phyloP scores from a whole-genome alignment of 108 stramenopile species.

The Cyclostephanos tholiformis region DNA sequence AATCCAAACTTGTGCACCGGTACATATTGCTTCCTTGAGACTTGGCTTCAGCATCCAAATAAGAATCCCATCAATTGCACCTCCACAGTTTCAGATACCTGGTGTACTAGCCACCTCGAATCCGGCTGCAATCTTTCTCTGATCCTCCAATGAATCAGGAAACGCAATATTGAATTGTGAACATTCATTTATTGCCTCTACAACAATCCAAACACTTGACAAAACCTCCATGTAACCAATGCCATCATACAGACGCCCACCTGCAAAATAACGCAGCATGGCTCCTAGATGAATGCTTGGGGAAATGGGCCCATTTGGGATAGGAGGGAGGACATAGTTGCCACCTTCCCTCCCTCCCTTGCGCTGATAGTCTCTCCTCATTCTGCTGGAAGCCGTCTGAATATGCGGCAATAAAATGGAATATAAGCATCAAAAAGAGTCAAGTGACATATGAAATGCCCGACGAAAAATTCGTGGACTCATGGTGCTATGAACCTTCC shows the following conservation, averaged over 20 bases:
- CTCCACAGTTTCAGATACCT: neutral
- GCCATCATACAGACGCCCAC: slow-evolving; percentile 8
- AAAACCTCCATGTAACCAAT: slow-evolving; percentile 5
- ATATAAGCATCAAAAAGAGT: neutral
- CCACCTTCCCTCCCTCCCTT: slow-evolving; percentile 10
- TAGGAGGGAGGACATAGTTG: slow-evolving; percentile 7
- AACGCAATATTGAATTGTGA: too few species aligned
- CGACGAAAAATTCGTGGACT: neutral
- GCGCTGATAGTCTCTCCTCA: too few species aligned
- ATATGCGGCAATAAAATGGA: neutral
- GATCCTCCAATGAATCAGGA: slow-evolving; percentile 1
- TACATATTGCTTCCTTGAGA: neutral
- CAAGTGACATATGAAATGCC: too few species aligned
- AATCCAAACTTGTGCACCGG: neutral
- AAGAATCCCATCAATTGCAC: too few species aligned
- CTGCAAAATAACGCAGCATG: slow-evolving; percentile 3
- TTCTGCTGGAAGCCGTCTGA: neutral
- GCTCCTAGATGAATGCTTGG: neutral
- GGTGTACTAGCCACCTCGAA: too few species aligned
- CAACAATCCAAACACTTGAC: neutral
- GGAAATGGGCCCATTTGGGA: slow-evolving; percentile 9
- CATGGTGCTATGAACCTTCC: neutral
- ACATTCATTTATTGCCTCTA: too few species aligned
- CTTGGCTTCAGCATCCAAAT: too few species aligned
- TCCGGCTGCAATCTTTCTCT: neutral